Evolutionary conservation across 2,329 filamentous ascomycete species (phyloP).

Genomic region (Elsinoe perseae): DNA sequence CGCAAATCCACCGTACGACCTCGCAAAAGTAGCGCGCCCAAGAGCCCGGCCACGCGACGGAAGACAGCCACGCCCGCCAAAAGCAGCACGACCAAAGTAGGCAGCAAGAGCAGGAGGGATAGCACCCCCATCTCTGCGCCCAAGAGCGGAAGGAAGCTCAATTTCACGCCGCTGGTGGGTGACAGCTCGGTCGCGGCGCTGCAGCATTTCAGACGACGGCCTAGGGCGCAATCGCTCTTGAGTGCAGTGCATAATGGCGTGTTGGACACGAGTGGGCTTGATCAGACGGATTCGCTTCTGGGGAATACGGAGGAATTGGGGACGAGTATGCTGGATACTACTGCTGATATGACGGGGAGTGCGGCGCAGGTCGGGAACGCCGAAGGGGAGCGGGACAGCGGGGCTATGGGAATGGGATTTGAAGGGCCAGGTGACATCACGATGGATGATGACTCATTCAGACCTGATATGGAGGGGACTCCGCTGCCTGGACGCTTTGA

Average conservation of each 20-base stretch:
- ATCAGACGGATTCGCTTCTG: slow-evolving; percentile 1
- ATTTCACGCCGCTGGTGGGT: background rate
- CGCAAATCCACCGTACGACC: background rate
- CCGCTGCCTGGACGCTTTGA: slow-evolving; percentile 6
- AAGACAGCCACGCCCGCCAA: background rate
- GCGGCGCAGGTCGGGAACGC: background rate
- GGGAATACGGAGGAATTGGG: background rate
- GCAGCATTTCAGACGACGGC: slow-evolving; percentile 43
- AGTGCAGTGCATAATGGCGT: background rate
- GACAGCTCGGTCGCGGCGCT: slow-evolving; percentile 43
- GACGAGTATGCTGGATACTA: slow-evolving; percentile 17
- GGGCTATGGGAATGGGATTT: background rate
- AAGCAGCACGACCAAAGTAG: background rate
- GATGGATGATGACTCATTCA: slow-evolving; percentile 1
- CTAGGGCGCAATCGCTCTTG: slow-evolving; percentile 34
- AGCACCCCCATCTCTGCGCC: background rate
- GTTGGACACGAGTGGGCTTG: slow-evolving; percentile 1
- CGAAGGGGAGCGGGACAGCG: background rate
- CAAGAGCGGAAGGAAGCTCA: background rate
- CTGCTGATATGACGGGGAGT: background rate
- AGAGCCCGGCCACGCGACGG: background rate
- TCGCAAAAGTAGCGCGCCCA: background rate
- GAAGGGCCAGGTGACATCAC: background rate
- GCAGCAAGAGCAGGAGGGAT: no score
- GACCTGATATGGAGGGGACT: slow-evolving; percentile 1